Evolutionary conservation across 1,284 basidiomycete species (phyloP).

Genomic region (Puccinia coronata): DNA sequence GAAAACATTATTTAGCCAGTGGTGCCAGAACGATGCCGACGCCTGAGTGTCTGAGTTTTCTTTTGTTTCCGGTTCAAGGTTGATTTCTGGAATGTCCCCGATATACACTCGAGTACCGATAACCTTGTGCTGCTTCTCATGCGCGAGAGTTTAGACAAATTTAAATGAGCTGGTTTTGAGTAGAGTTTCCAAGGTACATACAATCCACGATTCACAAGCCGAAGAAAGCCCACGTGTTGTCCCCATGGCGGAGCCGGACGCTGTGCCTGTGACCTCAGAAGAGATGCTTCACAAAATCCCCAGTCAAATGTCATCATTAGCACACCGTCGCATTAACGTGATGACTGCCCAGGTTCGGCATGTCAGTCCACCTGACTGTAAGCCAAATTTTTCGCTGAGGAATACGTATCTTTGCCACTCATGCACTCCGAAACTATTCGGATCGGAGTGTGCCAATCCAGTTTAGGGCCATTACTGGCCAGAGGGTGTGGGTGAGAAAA

Average conservation of each 20-base stretch:
- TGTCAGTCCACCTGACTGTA: neutral
- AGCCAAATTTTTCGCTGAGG: neutral
- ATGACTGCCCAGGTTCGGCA: neutral
- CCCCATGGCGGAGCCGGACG: no score
- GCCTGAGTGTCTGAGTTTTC: neutral
- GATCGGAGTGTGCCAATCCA: no score
- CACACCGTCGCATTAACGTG: neutral
- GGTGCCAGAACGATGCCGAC: neutral
- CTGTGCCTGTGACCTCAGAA: neutral
- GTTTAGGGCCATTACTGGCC: no score
- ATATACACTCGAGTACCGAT: constrained; percentile 1
- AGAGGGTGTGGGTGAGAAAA: no score
- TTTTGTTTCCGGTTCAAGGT: neutral
- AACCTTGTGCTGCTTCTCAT: neutral
- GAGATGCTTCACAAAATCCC: neutral
- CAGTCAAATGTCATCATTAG: neutral
- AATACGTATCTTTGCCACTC: neutral
- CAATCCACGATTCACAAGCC: no score
- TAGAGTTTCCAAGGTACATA: no score
- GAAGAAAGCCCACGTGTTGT: no score
- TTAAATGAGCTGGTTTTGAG: no score
- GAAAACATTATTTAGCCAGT: no score
- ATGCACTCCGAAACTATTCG: no score
- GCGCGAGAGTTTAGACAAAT: neutral
- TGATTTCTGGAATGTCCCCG: neutral